phyloP scores from a whole-genome alignment of 352 stramenopile genomes.

The Phytophthora colocasiae region DNA sequence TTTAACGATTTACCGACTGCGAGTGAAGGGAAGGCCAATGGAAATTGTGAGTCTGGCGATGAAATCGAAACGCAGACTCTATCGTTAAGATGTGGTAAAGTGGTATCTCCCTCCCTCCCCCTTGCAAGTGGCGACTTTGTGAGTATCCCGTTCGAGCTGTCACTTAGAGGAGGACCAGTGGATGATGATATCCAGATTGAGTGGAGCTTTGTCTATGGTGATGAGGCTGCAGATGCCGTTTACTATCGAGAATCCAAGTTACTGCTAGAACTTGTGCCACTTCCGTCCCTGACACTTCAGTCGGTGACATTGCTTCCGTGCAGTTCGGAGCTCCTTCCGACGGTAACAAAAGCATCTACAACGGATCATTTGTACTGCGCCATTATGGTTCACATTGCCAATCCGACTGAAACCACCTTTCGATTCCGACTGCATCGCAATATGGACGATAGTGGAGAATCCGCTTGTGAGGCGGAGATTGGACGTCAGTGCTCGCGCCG shows the following conservation, averaged over 20 bases:
- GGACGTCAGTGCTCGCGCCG: constrained; percentile 55
- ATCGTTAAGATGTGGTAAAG: constrained; percentile 26
- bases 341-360: constrained; percentile 11
- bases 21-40: neutral
- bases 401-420: constrained; percentile 80
- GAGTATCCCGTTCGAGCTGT: constrained; percentile 48
- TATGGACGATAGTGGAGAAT: constrained; percentile 13
- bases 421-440: constrained; percentile 44
- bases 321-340: constrained; percentile 28
- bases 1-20: constrained; percentile 49
- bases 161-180: constrained; percentile 29
- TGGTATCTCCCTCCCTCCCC: constrained; percentile 33
- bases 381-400: constrained; percentile 63
- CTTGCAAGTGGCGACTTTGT: constrained; percentile 44
- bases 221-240: constrained; percentile 27
- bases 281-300: constrained; percentile 60
- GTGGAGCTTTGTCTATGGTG: constrained; percentile 71
- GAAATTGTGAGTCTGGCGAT: neutral
- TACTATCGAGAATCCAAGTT: constrained; percentile 71
- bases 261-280: constrained; percentile 48
- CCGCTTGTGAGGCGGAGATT: constrained; percentile 49
- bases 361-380: constrained; percentile 62
- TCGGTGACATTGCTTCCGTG: constrained; percentile 47
- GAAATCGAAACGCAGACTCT: constrained; percentile 30
- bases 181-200: constrained; percentile 59